A percentile compares a stretch with the other conserved stretches of the same genome.
Conservation (phyloP, 768 basidiomycete genomes). For the Agaricus blazei region DNA sequence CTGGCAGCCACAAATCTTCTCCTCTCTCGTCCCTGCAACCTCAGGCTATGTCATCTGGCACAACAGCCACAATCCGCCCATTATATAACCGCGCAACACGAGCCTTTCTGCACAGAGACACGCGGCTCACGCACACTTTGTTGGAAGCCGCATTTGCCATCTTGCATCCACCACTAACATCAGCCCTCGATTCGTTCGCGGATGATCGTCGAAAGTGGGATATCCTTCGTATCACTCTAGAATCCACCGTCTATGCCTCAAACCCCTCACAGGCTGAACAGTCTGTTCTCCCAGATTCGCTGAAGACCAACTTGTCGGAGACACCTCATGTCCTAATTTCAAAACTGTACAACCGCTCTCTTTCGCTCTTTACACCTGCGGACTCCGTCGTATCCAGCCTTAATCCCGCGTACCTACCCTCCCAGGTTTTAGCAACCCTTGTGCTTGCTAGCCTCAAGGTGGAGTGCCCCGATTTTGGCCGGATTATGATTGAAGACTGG, state of each 20-base stretch:
- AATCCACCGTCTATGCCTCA: slow-evolving; percentile 65
- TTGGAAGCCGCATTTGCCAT: slow-evolving; percentile 65
- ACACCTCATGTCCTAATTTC: slow-evolving; percentile 56
- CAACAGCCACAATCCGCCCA: slow-evolving; percentile 54
- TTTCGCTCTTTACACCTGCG: slow-evolving; percentile 60
- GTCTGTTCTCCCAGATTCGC: slow-evolving; percentile 42
- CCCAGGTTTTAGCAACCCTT: slow-evolving; percentile 65
- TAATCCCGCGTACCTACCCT: slow-evolving; percentile 56
- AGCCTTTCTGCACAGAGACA: slow-evolving; percentile 73
- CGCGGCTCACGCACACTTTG: slow-evolving; percentile 59
- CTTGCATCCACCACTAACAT: slow-evolving; percentile 34
- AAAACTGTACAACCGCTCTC: slow-evolving; percentile 57
- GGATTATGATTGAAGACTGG: slow-evolving; percentile 76
- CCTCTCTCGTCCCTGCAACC: not conserved
- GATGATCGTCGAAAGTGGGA: slow-evolving; percentile 79
- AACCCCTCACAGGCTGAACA: slow-evolving; percentile 31
- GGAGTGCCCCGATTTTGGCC: slow-evolving; percentile 53
- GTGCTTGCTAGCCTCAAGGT: slow-evolving; percentile 67
- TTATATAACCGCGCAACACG: slow-evolving; percentile 74
- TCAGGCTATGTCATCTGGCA: slow-evolving; percentile 4
- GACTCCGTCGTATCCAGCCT: slow-evolving; percentile 29
- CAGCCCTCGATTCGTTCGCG: slow-evolving; percentile 34
- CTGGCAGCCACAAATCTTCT: not conserved
- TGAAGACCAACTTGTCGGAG: slow-evolving; percentile 49
- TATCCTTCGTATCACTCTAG: slow-evolving; percentile 78